These are phyloP conservation scores for Penicillium fimorum DNA, from an alignment of 495 filamentous ascomycete genomes.

Conservation along the genomic window DNA sequence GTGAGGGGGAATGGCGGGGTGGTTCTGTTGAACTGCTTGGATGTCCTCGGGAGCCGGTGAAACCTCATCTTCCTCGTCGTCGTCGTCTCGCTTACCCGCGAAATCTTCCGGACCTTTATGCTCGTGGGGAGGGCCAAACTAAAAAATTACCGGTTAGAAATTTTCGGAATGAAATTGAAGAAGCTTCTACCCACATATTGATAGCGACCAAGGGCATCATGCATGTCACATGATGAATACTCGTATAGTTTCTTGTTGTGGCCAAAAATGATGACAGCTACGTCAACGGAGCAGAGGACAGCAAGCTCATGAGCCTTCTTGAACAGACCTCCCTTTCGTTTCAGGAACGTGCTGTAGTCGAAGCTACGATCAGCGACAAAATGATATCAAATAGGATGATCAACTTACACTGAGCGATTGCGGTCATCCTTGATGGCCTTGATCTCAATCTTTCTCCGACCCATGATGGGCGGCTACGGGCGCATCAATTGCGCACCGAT, in stretches of 20 bases:
- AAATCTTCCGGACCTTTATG: constrained; percentile 96
- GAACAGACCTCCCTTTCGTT: constrained; percentile 97
- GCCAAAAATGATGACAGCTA: constrained; percentile 97
- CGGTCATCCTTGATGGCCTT: constrained; percentile 99
- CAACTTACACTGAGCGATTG: constrained; percentile 94
- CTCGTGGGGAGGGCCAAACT: constrained; percentile 92
- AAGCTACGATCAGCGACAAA: constrained; percentile 4
- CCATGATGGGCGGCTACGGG: constrained; percentile 46
- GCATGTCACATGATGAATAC: constrained; percentile 92
- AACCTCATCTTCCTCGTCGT: constrained; percentile 82
- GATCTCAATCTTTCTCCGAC: constrained; percentile 90
- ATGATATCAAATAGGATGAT: not conserved
- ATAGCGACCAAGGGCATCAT: constrained; percentile 80
- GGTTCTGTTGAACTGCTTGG: constrained; percentile 42
- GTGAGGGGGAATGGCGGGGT: constrained; percentile 64
- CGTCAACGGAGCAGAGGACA: constrained; percentile 95
- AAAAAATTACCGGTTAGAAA: constrained; percentile 12
- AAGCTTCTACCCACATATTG: constrained; percentile 68
- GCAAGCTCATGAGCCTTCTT: constrained; percentile 99
- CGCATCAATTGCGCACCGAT: constrained; percentile 14
- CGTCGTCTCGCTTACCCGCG: constrained; percentile 74
- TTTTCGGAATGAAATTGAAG: constrained; percentile 2
- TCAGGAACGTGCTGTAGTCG: constrained; percentile 79
- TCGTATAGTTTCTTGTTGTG: constrained; percentile 98
- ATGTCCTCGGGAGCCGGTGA: constrained; percentile 63